phyloP scores from a whole-genome alignment of 257 asterid species.

The Solanum appendiculatum region DNA sequence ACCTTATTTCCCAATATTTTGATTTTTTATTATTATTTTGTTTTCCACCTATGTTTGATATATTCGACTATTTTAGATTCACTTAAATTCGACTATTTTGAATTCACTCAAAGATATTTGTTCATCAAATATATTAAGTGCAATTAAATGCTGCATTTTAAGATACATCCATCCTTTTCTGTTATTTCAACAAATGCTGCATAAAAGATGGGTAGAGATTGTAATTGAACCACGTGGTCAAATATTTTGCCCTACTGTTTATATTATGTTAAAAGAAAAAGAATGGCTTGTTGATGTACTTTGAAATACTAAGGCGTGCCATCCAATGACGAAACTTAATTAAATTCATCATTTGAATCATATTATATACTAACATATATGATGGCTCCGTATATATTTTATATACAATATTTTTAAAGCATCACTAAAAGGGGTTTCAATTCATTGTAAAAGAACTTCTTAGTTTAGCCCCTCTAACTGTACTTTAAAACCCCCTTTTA shows the following conservation, averaged over 20 bases:
- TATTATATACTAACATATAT: background rate
- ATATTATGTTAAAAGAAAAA: background rate
- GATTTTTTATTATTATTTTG: too few relatives aligned
- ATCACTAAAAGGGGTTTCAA: background rate
- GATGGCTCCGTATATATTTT: background rate
- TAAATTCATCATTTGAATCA: background rate
- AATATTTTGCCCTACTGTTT: background rate
- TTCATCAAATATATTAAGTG: background rate
- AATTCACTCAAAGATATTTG: too few relatives aligned
- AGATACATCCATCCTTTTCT: too few relatives aligned
- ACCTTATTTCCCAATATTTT: background rate
- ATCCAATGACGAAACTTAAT: background rate
- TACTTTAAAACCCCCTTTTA: background rate
- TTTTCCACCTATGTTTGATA: background rate
- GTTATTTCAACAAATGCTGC: background rate
- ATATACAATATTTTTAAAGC: background rate
- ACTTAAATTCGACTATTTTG: too few relatives aligned
- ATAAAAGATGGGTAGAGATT: background rate
- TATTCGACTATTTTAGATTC: background rate
- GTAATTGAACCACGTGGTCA: background rate
- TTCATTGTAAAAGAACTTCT: background rate
- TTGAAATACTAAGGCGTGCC: background rate
- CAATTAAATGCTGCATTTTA: too few relatives aligned
- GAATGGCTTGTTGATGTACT: background rate
- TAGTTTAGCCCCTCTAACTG: background rate